Percentiles rank a stretch among this genome's conserved stretches.
Conservation (phyloP, 257 asterid species). For the Parsonsia alboflavescens region DNA sequence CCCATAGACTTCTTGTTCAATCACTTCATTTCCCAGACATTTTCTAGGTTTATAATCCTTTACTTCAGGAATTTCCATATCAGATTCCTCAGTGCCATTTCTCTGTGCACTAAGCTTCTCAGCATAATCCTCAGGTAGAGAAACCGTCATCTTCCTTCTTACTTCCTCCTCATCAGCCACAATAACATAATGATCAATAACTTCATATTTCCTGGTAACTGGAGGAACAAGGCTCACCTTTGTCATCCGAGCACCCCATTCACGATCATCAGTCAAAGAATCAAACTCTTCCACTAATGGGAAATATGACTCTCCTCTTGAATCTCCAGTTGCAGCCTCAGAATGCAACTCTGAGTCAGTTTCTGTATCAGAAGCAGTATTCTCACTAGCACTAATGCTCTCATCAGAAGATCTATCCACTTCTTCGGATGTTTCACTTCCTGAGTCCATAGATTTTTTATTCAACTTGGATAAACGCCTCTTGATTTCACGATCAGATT, state of each 20-base stretch:
- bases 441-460: conserved; percentile 67
- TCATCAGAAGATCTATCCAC: conserved; percentile 66
- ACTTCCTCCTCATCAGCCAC: conserved; percentile 97
- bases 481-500: conserved; percentile 86
- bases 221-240: conserved; percentile 97
- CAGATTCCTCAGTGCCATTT: conserved; percentile 97
- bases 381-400: conserved; percentile 56
- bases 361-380: conserved; percentile 85
- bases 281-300: conserved; percentile 73
- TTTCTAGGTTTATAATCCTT: conserved; percentile 93
- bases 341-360: conserved; percentile 63
- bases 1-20: conserved; percentile 99
- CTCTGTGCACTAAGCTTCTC: conserved; percentile 78
- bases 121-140: conserved; percentile 86
- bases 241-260: conserved; percentile 99
- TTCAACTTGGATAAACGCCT: conserved; percentile 77
- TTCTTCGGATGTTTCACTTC: conserved; percentile 84
- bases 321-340: conserved; percentile 49
- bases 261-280: conserved; percentile 86
- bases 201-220: conserved; percentile 91
- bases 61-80: conserved; percentile 98
- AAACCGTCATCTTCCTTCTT: conserved; percentile 88
- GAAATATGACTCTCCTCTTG: conserved; percentile 50
- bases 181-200: conserved; percentile 78
- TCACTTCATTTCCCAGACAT: conserved; percentile 77